Conservation (phyloP, 2,329 filamentous ascomycete species). For the Septoria linicola region DNA sequence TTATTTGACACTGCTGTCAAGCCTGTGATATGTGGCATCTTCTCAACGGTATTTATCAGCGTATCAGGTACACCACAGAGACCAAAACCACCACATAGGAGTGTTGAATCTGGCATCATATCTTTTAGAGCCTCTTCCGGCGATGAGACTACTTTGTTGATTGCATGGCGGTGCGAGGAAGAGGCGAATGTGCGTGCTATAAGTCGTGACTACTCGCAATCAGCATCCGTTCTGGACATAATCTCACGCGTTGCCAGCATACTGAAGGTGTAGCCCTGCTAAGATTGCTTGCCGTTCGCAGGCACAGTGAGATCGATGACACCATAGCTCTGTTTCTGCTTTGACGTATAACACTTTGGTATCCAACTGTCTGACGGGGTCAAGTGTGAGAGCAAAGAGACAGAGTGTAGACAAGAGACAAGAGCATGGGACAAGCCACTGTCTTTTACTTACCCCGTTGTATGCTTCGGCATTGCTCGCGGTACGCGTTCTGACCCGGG, state of each 20-base stretch:
- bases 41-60: slow-evolving; percentile 67
- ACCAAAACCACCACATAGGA: slow-evolving; percentile 79
- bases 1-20: slow-evolving; percentile 81
- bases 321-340: slow-evolving; percentile 15
- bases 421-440: not conserved
- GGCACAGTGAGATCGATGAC: slow-evolving; percentile 23
- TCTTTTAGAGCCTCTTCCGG: slow-evolving; percentile 70
- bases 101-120: slow-evolving; percentile 65
- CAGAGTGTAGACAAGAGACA: not conserved
- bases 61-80: slow-evolving; percentile 75
- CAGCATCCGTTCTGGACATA: not conserved
- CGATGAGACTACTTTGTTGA: slow-evolving; percentile 38
- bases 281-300: slow-evolving; percentile 27
- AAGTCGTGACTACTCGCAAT: slow-evolving; percentile 20
- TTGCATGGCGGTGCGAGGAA: slow-evolving; percentile 26
- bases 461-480: slow-evolving; percentile 18
- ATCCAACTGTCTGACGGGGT: not conserved
- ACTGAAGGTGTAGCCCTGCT: slow-evolving; percentile 24
- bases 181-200: slow-evolving; percentile 29
- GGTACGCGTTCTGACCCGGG: slow-evolving; percentile 14
- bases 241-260: not conserved
- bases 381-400: not conserved
- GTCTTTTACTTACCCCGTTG: slow-evolving; percentile 7
- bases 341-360: not conserved
- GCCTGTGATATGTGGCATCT: slow-evolving; percentile 54